Conservation (phyloP, 2,329 filamentous ascomycete genomes). For the Beauveria sp. region DNA sequence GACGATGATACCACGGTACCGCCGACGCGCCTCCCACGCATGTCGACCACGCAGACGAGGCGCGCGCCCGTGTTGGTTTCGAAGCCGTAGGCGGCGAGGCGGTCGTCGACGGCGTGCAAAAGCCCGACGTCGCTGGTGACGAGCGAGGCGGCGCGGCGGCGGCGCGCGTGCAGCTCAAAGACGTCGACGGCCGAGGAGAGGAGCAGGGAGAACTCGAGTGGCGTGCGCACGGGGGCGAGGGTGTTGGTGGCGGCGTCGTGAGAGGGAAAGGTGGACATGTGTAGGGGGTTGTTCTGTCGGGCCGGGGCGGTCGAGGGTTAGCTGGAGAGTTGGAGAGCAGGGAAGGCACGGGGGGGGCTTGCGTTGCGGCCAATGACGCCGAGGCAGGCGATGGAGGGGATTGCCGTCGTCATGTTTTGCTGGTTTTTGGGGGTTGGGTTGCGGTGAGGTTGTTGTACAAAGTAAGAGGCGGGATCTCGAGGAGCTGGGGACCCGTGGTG, state of each 20-base stretch:
- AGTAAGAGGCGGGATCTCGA: not conserved
- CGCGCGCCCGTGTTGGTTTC: conserved; percentile 93
- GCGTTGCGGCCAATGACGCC: conserved; percentile 92
- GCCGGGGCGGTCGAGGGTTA: not conserved
- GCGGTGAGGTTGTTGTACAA: not conserved
- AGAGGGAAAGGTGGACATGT: conserved; percentile 82
- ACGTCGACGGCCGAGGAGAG: conserved; percentile 89
- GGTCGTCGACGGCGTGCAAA: conserved; percentile 87
- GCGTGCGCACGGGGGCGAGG: conserved; percentile 53
- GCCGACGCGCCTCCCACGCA: conserved; percentile 60
- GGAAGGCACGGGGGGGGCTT: conserved; percentile 23
- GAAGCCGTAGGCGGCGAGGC: conserved; percentile 89
- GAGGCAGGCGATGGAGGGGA: conserved; percentile 83
- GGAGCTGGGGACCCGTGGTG: not conserved
- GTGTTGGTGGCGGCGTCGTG: conserved; percentile 50
- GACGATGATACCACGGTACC: conserved; percentile 18
- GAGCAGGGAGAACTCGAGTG: conserved; percentile 86
- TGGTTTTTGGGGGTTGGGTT: not conserved
- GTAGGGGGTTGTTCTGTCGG: conserved; percentile 83
- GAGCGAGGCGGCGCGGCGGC: conserved; percentile 26
- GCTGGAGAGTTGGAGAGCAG: not conserved
- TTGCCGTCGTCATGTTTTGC: conserved; percentile 46
- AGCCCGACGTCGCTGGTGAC: conserved; percentile 81
- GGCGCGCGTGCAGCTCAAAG: conserved; percentile 75
- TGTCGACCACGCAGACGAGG: conserved; percentile 84